Evolutionary conservation across 1,284 basidiomycete species (phyloP).

Genomic region (Jaminaea rosea): DNA sequence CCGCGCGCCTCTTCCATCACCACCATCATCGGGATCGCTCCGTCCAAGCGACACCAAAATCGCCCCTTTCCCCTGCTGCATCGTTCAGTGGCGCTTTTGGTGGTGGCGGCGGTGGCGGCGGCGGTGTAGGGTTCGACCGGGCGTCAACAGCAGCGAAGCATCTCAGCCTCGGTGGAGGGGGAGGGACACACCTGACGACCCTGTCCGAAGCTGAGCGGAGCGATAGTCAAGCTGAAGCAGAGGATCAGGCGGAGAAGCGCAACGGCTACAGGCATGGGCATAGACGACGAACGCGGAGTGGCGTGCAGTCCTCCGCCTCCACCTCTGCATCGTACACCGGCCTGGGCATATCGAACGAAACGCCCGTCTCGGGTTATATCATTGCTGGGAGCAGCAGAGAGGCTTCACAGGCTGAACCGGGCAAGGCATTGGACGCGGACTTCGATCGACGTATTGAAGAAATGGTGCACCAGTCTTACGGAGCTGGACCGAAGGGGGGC

Average conservation of each 20-base stretch:
- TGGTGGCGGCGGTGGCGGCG: too few relatives aligned
- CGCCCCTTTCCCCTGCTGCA: too few relatives aligned
- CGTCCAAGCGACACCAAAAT: too few relatives aligned
- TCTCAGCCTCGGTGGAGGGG: neutral
- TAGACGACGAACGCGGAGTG: neutral
- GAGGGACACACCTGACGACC: conserved; percentile 15
- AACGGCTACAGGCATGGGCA: too few relatives aligned
- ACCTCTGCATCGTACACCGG: conserved; percentile 8
- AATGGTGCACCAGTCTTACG: conserved; percentile 28
- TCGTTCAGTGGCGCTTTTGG: too few relatives aligned
- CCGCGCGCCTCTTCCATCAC: conserved; percentile 3
- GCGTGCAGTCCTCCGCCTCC: neutral
- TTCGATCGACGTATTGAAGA: conserved; percentile 38
- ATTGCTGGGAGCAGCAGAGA: neutral
- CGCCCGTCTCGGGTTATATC: conserved; percentile 34
- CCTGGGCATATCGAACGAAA: conserved; percentile 40
- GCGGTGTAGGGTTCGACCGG: too few relatives aligned
- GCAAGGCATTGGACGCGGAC: conserved; percentile 6
- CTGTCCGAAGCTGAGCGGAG: conserved; percentile 24
- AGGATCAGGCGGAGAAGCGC: too few relatives aligned
- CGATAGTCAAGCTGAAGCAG: too few relatives aligned
- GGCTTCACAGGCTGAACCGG: neutral
- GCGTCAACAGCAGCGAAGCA: conserved; percentile 3
- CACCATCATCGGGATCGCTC: too few relatives aligned
- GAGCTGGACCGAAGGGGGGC: too few relatives aligned